These are phyloP conservation scores for Lindgomyces ingoldianus DNA, from an alignment of 495 filamentous ascomycete species.

Conservation along the genomic window DNA sequence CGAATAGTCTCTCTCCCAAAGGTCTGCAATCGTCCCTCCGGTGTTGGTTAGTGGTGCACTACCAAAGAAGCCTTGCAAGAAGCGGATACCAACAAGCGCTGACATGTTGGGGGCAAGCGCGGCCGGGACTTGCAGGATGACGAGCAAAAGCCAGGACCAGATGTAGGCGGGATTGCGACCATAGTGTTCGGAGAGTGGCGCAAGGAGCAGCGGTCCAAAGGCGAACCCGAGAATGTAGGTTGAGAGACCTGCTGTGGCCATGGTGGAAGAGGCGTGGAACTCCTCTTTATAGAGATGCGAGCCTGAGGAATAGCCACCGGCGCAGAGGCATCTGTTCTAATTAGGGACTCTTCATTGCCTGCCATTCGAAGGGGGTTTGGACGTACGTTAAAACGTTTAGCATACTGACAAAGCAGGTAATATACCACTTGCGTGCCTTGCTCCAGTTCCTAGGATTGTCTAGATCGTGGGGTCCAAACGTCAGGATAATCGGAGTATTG, in stretches of 20 bases:
- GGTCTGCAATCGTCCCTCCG: constrained; percentile 84
- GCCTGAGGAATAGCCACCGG: constrained; percentile 44
- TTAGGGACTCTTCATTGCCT: background rate
- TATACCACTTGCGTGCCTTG: constrained; percentile 47
- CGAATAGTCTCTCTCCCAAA: constrained; percentile 43
- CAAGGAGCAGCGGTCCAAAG: constrained; percentile 22
- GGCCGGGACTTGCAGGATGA: constrained; percentile 83
- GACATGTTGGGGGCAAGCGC: constrained; percentile 80
- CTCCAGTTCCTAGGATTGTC: constrained; percentile 51
- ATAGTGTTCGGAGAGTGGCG: constrained; percentile 59
- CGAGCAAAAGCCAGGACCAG: constrained; percentile 69
- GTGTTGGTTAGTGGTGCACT: constrained; percentile 85
- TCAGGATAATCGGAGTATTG: background rate
- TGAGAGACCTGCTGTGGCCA: constrained; percentile 15
- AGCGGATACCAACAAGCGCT: constrained; percentile 78
- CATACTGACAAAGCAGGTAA: constrained; percentile 45
- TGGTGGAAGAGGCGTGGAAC: constrained; percentile 3
- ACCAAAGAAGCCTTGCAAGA: constrained; percentile 80
- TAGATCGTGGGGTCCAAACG: constrained; percentile 38
- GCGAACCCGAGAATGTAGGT: constrained; percentile 15
- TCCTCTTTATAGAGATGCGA: constrained; percentile 28
- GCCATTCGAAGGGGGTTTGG: background rate
- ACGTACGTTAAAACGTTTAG: constrained; percentile 46
- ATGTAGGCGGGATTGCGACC: constrained; percentile 87
- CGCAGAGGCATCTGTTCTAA: constrained; percentile 25